Evolutionary conservation across 305 asterid species (phyloP).

Genomic region (Fraxinus ornus): DNA sequence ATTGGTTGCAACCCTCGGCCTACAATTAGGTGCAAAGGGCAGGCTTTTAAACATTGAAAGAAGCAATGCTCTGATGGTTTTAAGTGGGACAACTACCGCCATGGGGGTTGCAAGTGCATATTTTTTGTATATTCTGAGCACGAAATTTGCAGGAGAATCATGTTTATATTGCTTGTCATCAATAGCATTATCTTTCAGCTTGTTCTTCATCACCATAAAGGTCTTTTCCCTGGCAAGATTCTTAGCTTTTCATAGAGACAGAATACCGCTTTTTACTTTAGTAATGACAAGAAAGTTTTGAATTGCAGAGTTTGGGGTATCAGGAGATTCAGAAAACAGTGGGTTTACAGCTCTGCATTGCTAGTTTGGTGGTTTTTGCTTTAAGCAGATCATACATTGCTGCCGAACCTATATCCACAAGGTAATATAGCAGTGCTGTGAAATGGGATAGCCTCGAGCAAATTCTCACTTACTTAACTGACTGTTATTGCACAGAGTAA

Average conservation of each 20-base stretch:
- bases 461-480: constrained; percentile 10
- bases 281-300: constrained; percentile 20
- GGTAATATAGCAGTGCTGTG: constrained; percentile 37
- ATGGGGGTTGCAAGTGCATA: constrained; percentile 94
- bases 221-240: constrained; percentile 35
- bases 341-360: constrained; percentile 57
- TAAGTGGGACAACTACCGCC: constrained; percentile 70
- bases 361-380: constrained; percentile 53
- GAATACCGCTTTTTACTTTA: constrained; percentile 16
- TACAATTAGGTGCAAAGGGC: constrained; percentile 51
- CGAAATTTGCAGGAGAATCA: constrained; percentile 68
- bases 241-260: constrained; percentile 17
- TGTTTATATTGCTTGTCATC: constrained; percentile 84
- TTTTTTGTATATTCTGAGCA: constrained; percentile 77
- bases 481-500: constrained; percentile 8
- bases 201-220: constrained; percentile 71
- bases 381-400: constrained; percentile 46
- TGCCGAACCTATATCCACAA: constrained; percentile 47
- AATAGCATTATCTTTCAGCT: constrained; percentile 67
- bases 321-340: constrained; percentile 45
- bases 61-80: constrained; percentile 50
- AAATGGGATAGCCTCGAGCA: constrained; percentile 12
- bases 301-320: constrained; percentile 58
- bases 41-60: constrained; percentile 41
- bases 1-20: constrained; percentile 60